Percentiles rank a stretch among this genome's conserved stretches.
phyloP scores from a whole-genome alignment of 108 stramenopile species.

The Cyclotella kingstonii region DNA sequence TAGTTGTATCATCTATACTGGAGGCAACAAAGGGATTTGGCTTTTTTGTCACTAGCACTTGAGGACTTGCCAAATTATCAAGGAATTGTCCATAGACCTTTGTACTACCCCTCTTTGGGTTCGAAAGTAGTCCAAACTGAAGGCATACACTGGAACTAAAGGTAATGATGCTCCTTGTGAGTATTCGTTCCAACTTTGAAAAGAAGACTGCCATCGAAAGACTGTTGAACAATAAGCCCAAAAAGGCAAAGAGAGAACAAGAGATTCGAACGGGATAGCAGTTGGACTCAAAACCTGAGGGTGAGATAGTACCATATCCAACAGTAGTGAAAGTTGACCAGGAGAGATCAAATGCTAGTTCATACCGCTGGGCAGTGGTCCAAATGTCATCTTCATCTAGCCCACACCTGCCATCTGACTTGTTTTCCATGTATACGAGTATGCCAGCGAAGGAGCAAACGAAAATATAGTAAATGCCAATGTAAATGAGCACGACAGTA shows the following conservation, averaged over 20 bases:
- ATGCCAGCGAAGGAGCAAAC: slow-evolving; percentile 23
- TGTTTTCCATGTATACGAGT: slow-evolving; percentile 5
- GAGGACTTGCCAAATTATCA: neutral
- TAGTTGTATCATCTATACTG: too few species aligned
- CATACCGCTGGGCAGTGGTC: slow-evolving; percentile 6
- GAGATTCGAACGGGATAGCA: slow-evolving; percentile 21
- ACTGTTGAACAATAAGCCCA: slow-evolving; percentile 39
- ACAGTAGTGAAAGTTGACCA: slow-evolving; percentile 47
- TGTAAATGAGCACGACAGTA: slow-evolving; percentile 4
- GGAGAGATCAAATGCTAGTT: slow-evolving; percentile 29
- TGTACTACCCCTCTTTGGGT: neutral
- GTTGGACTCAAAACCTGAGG: slow-evolving; percentile 6
- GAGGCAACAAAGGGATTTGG: neutral
- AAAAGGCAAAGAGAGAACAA: slow-evolving; percentile 31
- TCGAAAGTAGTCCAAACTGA: slow-evolving; percentile 5
- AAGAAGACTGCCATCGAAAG: slow-evolving; percentile 28
- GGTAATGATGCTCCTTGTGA: slow-evolving; percentile 23
- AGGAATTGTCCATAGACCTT: slow-evolving; percentile 10
- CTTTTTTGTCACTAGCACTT: neutral
- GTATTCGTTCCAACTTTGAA: slow-evolving; percentile 18
- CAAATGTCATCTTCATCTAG: neutral
- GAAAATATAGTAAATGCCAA: slow-evolving; percentile 12
- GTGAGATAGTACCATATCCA: slow-evolving; percentile 29
- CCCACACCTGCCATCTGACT: slow-evolving; percentile 17
- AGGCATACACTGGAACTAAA: slow-evolving; percentile 30